These are phyloP conservation scores for Aspergillus carbonarius DNA, from an alignment of 2,329 filamentous ascomycete genomes.

Conservation along the genomic window DNA sequence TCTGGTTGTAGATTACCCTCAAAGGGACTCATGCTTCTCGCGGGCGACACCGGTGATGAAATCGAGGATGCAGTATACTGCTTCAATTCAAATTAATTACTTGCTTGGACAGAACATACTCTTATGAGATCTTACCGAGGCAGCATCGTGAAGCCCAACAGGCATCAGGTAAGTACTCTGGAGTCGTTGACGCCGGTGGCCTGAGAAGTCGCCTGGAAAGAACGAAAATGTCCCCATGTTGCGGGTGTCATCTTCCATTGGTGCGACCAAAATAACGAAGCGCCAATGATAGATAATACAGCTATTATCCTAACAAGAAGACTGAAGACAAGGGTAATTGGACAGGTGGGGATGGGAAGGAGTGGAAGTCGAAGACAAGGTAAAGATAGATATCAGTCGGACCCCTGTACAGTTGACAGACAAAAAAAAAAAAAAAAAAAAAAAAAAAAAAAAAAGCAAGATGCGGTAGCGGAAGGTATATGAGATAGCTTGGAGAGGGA, in stretches of 20 bases:
- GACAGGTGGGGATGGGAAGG: not conserved
- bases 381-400: not conserved
- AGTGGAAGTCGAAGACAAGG: not conserved
- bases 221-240: no score
- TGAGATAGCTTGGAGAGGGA: not conserved
- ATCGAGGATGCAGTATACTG: not conserved
- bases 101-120: not conserved
- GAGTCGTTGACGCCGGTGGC: not conserved
- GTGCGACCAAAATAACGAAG: no score
- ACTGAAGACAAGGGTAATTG: not conserved
- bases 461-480: not conserved
- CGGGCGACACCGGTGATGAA: not conserved
- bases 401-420: not conserved
- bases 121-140: not conserved
- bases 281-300: not conserved
- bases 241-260: not conserved
- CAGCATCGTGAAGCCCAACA: not conserved
- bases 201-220: not conserved
- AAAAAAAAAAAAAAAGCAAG: not conserved
- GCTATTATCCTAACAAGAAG: no score
- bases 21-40: not conserved
- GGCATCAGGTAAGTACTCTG: slow-evolving; percentile 2
- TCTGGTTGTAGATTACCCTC: not conserved
- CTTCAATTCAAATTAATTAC: not conserved
- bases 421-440: not conserved